Evolutionary conservation across 176 grass and related monocot genomes (phyloP), one percentile per base, ranked within the genome.

Genomic region (Elaeis guineensis): DNA sequence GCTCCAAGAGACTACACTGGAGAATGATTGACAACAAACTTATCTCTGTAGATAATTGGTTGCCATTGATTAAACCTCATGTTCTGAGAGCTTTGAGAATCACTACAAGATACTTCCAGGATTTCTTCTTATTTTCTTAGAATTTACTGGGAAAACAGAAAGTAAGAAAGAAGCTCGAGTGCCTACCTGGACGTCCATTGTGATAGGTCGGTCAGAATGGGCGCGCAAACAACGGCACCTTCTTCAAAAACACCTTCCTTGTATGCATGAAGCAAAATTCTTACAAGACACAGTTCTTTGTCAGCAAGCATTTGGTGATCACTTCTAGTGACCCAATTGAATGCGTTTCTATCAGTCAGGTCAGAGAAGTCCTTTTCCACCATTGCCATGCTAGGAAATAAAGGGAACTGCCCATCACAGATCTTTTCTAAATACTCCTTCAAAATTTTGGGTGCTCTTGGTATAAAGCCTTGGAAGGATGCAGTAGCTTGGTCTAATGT

Each of bases 191-290:
- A 77, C 72, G 81, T 76, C 92, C 87, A 97, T 65, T 71, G 64
- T 50, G 84, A 72, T 70, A 97, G 78, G 76, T 97, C 92, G 54
- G 73, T 69, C 14, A 58, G 35, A 64, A 78, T 23, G 32, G 92
- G 92, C 55, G 87, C 86, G 50, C 87, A 97, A 65, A 97, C n/a
- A 48, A 91, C 51, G 52, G 87, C 83, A 5, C 92, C 87, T 20
- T 88, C 84, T 82, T 91, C 83, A 73, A 97, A 90, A 58, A 66
- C 89, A 66, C 92, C 87, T 77, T 88, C 83, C 51, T 83, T 97
- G 28, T 79, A 78, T 50, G 81, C 78, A 69, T 69, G 69, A 49
- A 97, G 72, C 30, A 85, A 62, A 57, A 91, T 78, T 59, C 87
- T 87, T 77, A 79, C 70, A 72, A 96, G 75, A 58, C 84, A 90